phyloP scores from a whole-genome alignment of 768 basidiomycete species.

The Kwoniella pini region DNA sequence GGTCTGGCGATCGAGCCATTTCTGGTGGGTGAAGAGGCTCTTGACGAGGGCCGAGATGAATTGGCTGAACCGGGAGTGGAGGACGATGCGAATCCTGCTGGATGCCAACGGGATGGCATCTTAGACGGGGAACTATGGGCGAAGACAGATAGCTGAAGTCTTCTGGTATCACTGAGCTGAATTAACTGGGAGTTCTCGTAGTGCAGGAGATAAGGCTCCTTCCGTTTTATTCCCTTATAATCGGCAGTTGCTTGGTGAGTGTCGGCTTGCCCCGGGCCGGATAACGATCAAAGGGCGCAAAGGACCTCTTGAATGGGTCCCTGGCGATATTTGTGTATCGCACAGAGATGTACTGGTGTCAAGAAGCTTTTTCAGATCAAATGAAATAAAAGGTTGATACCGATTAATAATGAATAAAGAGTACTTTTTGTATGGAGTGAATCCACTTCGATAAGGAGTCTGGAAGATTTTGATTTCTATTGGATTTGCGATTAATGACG shows the following conservation, averaged over 20 bases:
- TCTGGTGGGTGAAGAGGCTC: conserved; percentile 24
- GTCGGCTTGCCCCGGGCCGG: neutral
- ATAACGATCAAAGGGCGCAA: neutral
- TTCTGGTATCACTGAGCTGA: too few relatives aligned
- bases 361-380: too few relatives aligned
- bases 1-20: conserved; percentile 14
- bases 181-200: too few relatives aligned
- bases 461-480: neutral
- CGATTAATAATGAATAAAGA: conserved; percentile 1
- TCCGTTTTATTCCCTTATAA: too few relatives aligned
- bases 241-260: neutral
- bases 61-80: conserved; percentile 22
- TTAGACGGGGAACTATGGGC: neutral
- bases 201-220: too few relatives aligned
- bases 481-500: conserved; percentile 1
- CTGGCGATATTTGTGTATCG: too few relatives aligned
- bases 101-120: conserved; percentile 24
- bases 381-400: neutral
- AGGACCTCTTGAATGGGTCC: neutral
- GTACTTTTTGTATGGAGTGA: conserved; percentile 7
- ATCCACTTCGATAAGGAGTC: neutral
- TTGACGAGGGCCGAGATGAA: conserved; percentile 27
- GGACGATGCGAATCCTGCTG: conserved; percentile 16
- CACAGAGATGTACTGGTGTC: too few relatives aligned
- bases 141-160: too few relatives aligned